Evolutionary conservation across 2,329 filamentous ascomycete genomes (phyloP).

Genomic region (Diaporthe longicolla): DNA sequence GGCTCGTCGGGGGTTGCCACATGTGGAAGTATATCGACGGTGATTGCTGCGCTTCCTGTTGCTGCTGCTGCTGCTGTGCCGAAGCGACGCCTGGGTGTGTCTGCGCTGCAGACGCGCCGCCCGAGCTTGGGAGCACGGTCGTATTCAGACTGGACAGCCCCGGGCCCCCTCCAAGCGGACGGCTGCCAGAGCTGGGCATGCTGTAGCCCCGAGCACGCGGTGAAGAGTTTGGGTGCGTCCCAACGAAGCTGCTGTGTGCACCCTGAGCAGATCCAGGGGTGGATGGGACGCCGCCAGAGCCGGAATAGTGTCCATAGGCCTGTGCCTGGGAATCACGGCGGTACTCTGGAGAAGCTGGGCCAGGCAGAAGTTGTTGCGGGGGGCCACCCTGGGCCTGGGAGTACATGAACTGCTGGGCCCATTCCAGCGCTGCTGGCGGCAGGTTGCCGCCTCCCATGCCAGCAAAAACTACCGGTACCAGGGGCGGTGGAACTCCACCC

Average conservation of each 20-base stretch:
- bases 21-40: constrained; percentile 91
- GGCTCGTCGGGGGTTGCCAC: constrained; percentile 85
- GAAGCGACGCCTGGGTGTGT: constrained; percentile 67
- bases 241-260: constrained; percentile 56
- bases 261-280: constrained; percentile 59
- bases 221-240: constrained; percentile 64
- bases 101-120: constrained; percentile 56
- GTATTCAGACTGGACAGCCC: constrained; percentile 62
- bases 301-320: constrained; percentile 58
- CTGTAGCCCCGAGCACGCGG: constrained; percentile 65
- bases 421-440: constrained; percentile 74
- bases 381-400: constrained; percentile 63
- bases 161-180: constrained; percentile 54
- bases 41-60: constrained; percentile 72
- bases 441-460: constrained; percentile 76
- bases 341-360: constrained; percentile 67
- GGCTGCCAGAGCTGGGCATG: constrained; percentile 56
- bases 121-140: constrained; percentile 58
- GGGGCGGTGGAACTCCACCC: constrained; percentile 79
- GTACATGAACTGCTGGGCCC: constrained; percentile 76
- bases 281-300: constrained; percentile 57
- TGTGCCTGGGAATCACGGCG: constrained; percentile 66
- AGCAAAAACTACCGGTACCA: constrained; percentile 82
- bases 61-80: constrained; percentile 67
- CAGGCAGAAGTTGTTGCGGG: constrained; percentile 65